phyloP scores from a whole-genome alignment of 345 rosid genomes.

The Eucalyptus guilfoylei region DNA sequence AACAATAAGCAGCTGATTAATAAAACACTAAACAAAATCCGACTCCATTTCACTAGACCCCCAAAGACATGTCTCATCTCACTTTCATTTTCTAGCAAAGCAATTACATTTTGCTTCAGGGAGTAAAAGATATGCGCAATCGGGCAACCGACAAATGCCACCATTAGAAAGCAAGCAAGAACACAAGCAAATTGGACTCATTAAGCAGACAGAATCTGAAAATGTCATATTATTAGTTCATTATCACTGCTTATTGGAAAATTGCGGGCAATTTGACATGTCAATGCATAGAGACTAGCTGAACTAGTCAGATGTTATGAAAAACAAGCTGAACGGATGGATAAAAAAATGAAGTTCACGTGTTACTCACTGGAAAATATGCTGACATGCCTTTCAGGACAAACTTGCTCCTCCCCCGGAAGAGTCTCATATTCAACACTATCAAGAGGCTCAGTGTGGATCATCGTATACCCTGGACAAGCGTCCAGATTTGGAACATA shows the following conservation, averaged over 20 bases:
- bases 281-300: neutral
- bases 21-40: neutral
- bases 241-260: neutral
- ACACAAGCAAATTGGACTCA: neutral
- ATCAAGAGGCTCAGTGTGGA: constrained; percentile 31
- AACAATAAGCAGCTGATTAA: neutral
- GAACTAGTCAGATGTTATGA: neutral
- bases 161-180: neutral
- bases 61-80: neutral
- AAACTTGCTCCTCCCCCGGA: constrained; percentile 56
- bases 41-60: neutral
- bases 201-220: neutral
- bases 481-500: constrained; percentile 67
- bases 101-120: neutral
- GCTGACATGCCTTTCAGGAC: constrained; percentile 69
- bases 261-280: neutral
- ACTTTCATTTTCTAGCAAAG: neutral
- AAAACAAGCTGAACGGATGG: neutral
- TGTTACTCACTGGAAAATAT: constrained; percentile 65
- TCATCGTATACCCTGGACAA: constrained; percentile 47
- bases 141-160: neutral
- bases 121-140: neutral
- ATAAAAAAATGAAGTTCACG: neutral
- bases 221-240: neutral
- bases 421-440: constrained; percentile 67